A percentile compares a stretch with the other conserved stretches of the same genome.
Evolutionary conservation across 106 monocot genomes (phyloP).

Genomic region (Dendrobium catenatum): DNA sequence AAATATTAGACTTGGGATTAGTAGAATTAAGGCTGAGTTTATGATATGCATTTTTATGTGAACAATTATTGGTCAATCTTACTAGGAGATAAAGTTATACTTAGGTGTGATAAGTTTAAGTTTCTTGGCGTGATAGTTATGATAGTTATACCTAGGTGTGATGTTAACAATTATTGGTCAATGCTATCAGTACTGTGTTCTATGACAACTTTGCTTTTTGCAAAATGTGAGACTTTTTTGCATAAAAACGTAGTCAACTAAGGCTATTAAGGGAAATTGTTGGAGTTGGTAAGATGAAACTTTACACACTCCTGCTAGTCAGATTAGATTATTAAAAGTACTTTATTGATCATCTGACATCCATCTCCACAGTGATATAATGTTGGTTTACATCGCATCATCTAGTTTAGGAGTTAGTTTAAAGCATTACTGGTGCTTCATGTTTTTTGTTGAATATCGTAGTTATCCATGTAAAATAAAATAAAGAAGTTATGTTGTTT

Average conservation of each 20-base stretch:
- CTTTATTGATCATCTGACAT: neutral
- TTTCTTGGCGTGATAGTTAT: no score
- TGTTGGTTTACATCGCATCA: neutral
- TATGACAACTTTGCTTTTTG: neutral
- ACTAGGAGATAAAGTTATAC: no score
- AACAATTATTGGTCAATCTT: no score
- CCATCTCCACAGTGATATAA: neutral
- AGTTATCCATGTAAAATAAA: neutral
- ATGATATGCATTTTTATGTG: no score
- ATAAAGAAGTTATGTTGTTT: neutral
- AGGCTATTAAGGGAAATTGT: neutral
- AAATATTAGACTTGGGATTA: no score
- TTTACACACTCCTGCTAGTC: neutral
- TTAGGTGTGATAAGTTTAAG: no score
- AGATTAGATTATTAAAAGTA: neutral
- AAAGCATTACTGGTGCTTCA: slow-evolving; percentile 1
- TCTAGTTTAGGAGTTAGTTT: neutral
- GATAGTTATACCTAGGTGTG: no score
- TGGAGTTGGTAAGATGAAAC: neutral
- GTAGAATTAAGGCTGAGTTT: no score
- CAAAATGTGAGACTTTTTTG: neutral
- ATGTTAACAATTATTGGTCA: no score
- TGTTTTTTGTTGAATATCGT: neutral
- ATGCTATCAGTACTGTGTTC: neutral
- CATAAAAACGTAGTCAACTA: neutral